These are phyloP conservation scores for Cupressus sempervirens DNA, from an alignment of 75 land plant genomes.

Conservation along the genomic window DNA sequence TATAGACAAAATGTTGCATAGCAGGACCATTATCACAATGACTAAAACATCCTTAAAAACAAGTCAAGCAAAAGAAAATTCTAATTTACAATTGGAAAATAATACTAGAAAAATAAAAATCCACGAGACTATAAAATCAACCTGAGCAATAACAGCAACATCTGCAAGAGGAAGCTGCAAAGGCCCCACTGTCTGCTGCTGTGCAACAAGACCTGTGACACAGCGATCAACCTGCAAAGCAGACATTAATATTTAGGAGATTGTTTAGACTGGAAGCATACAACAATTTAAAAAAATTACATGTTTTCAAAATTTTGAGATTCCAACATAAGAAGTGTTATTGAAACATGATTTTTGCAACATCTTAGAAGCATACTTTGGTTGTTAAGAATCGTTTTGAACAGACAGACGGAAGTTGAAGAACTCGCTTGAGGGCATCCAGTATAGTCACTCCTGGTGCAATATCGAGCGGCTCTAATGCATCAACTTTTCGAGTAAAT, in stretches of 20 bases:
- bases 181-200: slow-evolving; percentile 95
- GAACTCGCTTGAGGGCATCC: slow-evolving; percentile 77
- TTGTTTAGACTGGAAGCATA: background rate
- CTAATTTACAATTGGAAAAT: too few relatives aligned
- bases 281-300: background rate
- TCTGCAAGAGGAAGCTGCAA: slow-evolving; percentile 88
- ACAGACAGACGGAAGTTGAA: slow-evolving; percentile 82
- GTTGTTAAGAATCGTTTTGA: slow-evolving; percentile 91
- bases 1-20: background rate
- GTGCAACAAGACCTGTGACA: slow-evolving; percentile 94
- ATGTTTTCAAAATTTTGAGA: background rate
- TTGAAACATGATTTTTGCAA: background rate
- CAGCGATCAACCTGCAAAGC: slow-evolving; percentile 75
- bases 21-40: background rate
- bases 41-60: too few relatives aligned
- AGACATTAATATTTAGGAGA: background rate
- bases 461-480: slow-evolving; percentile 65
- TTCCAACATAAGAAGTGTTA: background rate
- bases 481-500: slow-evolving; percentile 34
- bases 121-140: slow-evolving; percentile 5
- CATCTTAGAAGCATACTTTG: slow-evolving; percentile 31
- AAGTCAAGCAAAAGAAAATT: too few relatives aligned
- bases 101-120: background rate
- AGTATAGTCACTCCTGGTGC: slow-evolving; percentile 64
- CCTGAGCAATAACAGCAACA: slow-evolving; percentile 92